Percentiles rank a stretch among this genome's conserved stretches.
These are phyloP conservation scores for Thuja plicata DNA, from an alignment of 83 land plant species.

Conservation along the genomic window DNA sequence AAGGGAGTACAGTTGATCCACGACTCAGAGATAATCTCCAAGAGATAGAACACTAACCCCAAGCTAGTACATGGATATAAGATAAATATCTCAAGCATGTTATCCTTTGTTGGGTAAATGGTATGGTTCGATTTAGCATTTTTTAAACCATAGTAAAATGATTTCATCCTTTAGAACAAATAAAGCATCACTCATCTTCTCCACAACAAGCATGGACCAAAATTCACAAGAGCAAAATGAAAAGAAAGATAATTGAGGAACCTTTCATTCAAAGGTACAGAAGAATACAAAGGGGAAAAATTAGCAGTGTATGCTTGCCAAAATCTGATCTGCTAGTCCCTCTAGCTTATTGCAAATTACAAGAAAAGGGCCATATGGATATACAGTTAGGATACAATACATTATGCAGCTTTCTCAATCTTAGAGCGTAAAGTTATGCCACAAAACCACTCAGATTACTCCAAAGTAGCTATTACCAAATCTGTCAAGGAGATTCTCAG, in stretches of 20 bases:
- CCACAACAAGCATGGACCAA: background rate
- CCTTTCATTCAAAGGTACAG: background rate
- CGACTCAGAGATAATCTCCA: background rate
- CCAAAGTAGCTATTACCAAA: background rate
- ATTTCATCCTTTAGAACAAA: too few species aligned
- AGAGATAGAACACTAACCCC: too few species aligned
- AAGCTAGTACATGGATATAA: too few species aligned
- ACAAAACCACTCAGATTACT: background rate
- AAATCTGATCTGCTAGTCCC: background rate
- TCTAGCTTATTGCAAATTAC: background rate
- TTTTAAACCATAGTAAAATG: too few species aligned
- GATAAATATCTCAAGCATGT: too few species aligned
- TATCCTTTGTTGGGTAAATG: too few species aligned
- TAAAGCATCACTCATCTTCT: background rate
- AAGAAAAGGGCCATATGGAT: background rate
- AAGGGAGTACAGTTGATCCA: too few species aligned
- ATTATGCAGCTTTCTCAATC: background rate
- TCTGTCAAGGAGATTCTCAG: background rate
- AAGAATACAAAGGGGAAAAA: background rate
- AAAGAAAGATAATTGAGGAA: too few species aligned
- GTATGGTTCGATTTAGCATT: too few species aligned
- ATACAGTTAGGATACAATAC: background rate
- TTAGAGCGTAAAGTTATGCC: background rate
- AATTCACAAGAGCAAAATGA: too few species aligned
- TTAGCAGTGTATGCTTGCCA: background rate